These are phyloP conservation scores for Thelonectria olida DNA, from an alignment of 2,329 filamentous ascomycete genomes.

Conservation along the genomic window DNA sequence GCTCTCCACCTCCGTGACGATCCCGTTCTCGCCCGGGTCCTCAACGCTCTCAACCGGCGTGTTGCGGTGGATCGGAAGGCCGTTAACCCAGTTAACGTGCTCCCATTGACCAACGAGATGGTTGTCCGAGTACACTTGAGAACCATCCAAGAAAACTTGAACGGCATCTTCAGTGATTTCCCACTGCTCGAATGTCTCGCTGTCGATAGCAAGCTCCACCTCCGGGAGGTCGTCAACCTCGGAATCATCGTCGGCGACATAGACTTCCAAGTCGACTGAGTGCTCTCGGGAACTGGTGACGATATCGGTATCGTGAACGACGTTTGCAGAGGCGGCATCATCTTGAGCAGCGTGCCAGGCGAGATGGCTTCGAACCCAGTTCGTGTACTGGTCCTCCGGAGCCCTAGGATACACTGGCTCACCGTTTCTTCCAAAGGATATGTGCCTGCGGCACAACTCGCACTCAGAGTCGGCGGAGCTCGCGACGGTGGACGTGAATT, in stretches of 20 bases:
- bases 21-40: too few species aligned
- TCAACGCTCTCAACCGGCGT: background rate
- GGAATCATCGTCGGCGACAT: slow-evolving; percentile 38
- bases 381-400: background rate
- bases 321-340: slow-evolving; percentile 18
- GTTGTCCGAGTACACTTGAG: slow-evolving; percentile 30
- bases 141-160: slow-evolving; percentile 40
- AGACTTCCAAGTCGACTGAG: slow-evolving; percentile 43
- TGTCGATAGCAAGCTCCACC: slow-evolving; percentile 43
- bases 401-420: background rate
- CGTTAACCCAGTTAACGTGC: slow-evolving; percentile 10
- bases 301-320: slow-evolving; percentile 42
- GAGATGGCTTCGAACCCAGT: background rate
- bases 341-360: background rate
- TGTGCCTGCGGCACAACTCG: background rate
- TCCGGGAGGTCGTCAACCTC: slow-evolving; percentile 39
- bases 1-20: too few species aligned
- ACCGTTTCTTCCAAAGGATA: background rate
- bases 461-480: too few species aligned
- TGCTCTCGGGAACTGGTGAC: slow-evolving; percentile 8
- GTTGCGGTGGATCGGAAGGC: background rate
- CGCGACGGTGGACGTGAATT: too few species aligned
- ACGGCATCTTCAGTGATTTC: slow-evolving; percentile 33
- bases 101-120: slow-evolving; percentile 22
- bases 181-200: slow-evolving; percentile 37